These are phyloP conservation scores for Draba incana DNA, from an alignment of 345 rosid genomes.

Conservation along the genomic window DNA sequence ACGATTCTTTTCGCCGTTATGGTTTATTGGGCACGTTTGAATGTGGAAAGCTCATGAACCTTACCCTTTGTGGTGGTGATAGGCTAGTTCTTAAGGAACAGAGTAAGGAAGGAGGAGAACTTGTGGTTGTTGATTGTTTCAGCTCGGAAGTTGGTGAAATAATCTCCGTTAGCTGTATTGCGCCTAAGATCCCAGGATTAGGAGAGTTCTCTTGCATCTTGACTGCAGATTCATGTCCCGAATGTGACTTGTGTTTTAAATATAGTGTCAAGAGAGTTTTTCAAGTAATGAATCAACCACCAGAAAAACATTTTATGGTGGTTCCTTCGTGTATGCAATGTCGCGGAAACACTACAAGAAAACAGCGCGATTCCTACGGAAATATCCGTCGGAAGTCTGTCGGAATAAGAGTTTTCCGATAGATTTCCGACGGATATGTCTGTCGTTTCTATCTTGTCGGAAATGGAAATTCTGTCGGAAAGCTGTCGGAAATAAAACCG, in stretches of 20 bases:
- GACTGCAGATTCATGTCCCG: neutral
- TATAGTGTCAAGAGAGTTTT: neutral
- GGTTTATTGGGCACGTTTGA: neutral
- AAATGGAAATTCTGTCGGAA: no score
- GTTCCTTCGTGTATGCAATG: neutral
- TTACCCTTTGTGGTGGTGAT: neutral
- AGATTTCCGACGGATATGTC: no score
- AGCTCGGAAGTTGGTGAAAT: neutral
- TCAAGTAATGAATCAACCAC: constrained; percentile 4
- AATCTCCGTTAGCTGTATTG: constrained; percentile 1
- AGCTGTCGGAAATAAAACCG: no score
- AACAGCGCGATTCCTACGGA: no score
- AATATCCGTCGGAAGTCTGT: no score
- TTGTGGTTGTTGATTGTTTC: constrained; percentile 13
- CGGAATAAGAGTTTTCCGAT: no score
- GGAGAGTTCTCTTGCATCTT: neutral
- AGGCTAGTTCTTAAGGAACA: constrained; percentile 7
- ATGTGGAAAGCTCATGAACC: neutral
- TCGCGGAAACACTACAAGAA: no score
- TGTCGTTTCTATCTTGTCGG: no score
- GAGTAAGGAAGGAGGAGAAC: neutral
- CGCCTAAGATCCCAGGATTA: neutral
- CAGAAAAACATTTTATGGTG: neutral
- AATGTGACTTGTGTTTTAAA: neutral
- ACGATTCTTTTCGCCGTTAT: no score